Conservation (phyloP, 257 asterid genomes). For the Solanum microdontum region DNA sequence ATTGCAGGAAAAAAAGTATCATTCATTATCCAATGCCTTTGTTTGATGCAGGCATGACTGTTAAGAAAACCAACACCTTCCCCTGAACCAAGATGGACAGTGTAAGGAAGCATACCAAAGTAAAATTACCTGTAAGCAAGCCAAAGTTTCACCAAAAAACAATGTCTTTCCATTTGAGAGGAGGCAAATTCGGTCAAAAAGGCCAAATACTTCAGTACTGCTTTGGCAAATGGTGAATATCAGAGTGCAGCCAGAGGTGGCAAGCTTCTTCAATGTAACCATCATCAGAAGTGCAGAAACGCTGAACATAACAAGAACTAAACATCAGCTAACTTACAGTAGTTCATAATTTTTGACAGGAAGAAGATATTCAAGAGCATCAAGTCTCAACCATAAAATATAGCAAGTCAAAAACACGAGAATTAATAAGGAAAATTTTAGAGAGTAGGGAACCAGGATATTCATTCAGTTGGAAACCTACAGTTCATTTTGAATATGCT, state of each 20-base stretch:
- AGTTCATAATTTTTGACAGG: background rate
- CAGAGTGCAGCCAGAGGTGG: slow-evolving; percentile 82
- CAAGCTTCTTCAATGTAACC: slow-evolving; percentile 96
- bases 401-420: background rate
- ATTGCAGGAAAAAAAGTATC: background rate
- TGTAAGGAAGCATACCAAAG: background rate
- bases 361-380: background rate
- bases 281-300: slow-evolving; percentile 96
- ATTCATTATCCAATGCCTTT: background rate
- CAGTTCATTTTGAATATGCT: background rate
- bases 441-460: background rate
- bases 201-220: slow-evolving; percentile 99
- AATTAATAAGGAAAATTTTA: background rate
- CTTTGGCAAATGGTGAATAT: slow-evolving; percentile 92
- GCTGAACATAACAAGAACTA: slow-evolving; percentile 24
- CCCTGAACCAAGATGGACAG: background rate
- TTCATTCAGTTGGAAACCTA: background rate
- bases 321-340: slow-evolving; percentile 3
- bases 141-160: slow-evolving; percentile 96
- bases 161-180: slow-evolving; percentile 95
- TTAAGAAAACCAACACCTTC: background rate
- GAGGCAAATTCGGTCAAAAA: slow-evolving; percentile 92
- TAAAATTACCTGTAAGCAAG: slow-evolving; percentile 86
- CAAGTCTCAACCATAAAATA: background rate
- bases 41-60: background rate